Conservation (phyloP, 805 yeast species). For the Starmerella floris region DNA sequence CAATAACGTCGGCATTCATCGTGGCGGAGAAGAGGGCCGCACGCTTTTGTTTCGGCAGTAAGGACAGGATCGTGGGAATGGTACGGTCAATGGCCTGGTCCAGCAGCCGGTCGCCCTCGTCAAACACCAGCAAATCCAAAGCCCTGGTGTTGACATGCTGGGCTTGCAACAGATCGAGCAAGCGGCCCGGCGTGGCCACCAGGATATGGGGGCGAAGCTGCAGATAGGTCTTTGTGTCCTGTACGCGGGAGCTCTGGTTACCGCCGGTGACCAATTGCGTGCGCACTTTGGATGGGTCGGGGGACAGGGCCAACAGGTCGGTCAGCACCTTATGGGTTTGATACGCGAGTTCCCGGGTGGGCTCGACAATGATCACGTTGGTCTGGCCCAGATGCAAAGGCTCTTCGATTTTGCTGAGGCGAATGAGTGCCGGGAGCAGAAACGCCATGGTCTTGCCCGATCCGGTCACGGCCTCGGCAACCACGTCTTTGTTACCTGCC, state of each 20-base stretch:
- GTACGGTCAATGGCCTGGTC: constrained; percentile 65
- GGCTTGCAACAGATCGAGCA: constrained; percentile 54
- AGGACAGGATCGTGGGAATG: constrained; percentile 49
- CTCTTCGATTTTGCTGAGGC: constrained; percentile 22
- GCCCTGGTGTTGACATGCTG: constrained; percentile 44
- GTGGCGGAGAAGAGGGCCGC: constrained; percentile 94
- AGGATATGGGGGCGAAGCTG: constrained; percentile 53
- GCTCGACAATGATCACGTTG: constrained; percentile 59
- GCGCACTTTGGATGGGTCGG: constrained; percentile 19
- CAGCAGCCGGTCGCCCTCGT: constrained; percentile 83
- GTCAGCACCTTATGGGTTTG: constrained; percentile 54
- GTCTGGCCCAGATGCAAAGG: constrained; percentile 43
- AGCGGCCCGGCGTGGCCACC: constrained; percentile 87
- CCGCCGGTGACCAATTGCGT: constrained; percentile 34
- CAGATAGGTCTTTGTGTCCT: constrained; percentile 52
- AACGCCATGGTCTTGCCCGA: constrained; percentile 96
- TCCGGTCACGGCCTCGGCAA: constrained; percentile 94
- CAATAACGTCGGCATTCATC: constrained; percentile 58
- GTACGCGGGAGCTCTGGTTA: constrained; percentile 33
- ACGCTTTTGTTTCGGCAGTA: constrained; percentile 79
- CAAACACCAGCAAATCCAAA: constrained; percentile 65
- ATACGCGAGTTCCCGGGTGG: constrained; percentile 43
- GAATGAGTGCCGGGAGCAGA: constrained; percentile 52
- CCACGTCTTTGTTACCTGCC: constrained; percentile 77
- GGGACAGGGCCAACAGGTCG: constrained; percentile 38